Base-by-base conservation (phyloP, 179 eudicot genomes). In the Monotropa hypopitys region DNA sequence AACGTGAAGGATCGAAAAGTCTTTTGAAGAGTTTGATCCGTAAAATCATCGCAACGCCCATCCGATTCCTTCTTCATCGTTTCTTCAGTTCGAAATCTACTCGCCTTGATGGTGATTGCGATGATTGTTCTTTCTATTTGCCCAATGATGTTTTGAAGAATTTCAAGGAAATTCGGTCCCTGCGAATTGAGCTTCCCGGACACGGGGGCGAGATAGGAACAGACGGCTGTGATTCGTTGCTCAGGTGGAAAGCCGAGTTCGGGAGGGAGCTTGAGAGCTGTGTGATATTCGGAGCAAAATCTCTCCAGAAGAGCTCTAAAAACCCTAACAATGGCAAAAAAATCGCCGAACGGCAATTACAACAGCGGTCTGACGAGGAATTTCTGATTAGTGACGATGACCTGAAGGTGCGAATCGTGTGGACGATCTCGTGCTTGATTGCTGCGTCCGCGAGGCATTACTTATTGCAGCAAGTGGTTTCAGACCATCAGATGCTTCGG, bases 401-500 rank as follows among this genome's bases (percentile, higher is more conserved):
- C 43, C 77, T 91, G 32, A 88, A 89, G 70, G 32, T 85, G 81
- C 80, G 94, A 77, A 85, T 91, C 3, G 86, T 90, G 2, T 91
- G 97, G 94, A 89, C 88, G 43, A 85, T 91, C 1, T 85, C 90
- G 0, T 88, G 91, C 79, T 72, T 91, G 62, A 87, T 90, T 72
- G 90, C 94, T 1, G 89, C 94, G 0, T 90, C 94, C 5, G 86
- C 87, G 0, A 82, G 97, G 80, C 97, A 90, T 63, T 82, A 85
- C 57, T 61, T 91, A 87, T n/a, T 90, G 80, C 81, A 80, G 43
- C 72, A 81, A 23, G 80, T 87, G 57, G 78, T 89, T 49, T 40
- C 12, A 5, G 78, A 78, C 12, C 85, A 84, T 45, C 74, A 45
- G 0, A 76, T 67, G 72, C 54, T 91, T 26, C 77, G 73, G 1